phyloP scores from a whole-genome alignment of 371 early-diverging fungal species.

The Conidiobolus coronatus region DNA sequence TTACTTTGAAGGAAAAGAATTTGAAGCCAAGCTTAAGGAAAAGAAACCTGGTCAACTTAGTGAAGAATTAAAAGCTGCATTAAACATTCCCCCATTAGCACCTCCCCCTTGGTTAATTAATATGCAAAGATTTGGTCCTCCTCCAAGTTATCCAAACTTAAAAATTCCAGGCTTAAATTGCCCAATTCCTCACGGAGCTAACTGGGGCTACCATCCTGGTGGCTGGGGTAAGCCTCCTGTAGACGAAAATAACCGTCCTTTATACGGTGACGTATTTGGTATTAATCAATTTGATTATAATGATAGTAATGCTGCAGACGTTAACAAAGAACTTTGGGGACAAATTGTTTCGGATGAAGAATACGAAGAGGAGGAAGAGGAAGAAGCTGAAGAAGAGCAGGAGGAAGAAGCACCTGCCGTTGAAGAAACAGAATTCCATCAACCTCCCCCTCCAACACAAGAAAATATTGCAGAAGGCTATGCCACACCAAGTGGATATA shows the following conservation, averaged over 20 bases:
- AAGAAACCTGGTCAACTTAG: conserved; percentile 78
- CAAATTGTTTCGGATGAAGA: conserved; percentile 26
- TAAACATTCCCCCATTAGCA: conserved; percentile 74
- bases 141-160: conserved; percentile 82
- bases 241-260: conserved; percentile 76
- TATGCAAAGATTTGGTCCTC: conserved; percentile 97
- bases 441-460: conserved; percentile 10
- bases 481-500: conserved; percentile 71
- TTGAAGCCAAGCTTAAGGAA: conserved; percentile 67
- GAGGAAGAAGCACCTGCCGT: conserved; percentile 39
- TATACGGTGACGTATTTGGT: conserved; percentile 94
- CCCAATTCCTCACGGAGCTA: conserved; percentile 94
- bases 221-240: conserved; percentile 97
- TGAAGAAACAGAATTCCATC: conserved; percentile 20
- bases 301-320: conserved; percentile 27
- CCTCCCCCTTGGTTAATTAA: conserved; percentile 98
- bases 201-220: conserved; percentile 96
- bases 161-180: conserved; percentile 92
- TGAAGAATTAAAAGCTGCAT: conserved; percentile 63
- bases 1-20: conserved; percentile 95
- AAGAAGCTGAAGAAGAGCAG: conserved; percentile 30
- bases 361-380: conserved; percentile 17
- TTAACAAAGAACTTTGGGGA: conserved; percentile 58
- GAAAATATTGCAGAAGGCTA: conserved; percentile 37
- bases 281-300: conserved; percentile 13